Evolutionary conservation across 2,329 filamentous ascomycete genomes (phyloP).

Genomic region (Ophiocordyceps unilateralis): DNA sequence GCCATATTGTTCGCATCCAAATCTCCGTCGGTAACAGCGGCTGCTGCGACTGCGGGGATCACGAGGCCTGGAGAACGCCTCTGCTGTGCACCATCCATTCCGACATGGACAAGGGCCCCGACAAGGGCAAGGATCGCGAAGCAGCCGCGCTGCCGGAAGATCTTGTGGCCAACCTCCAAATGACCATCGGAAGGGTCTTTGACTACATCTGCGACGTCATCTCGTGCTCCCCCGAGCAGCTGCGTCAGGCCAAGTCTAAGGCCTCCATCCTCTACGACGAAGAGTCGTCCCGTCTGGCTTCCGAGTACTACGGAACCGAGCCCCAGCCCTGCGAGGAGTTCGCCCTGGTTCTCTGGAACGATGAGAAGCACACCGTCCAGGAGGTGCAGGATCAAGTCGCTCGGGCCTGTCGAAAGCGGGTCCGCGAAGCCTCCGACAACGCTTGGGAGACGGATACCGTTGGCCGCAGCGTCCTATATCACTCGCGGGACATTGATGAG

Average conservation of each 20-base stretch:
- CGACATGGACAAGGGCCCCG: conserved; percentile 27
- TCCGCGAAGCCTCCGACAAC: conserved; percentile 50
- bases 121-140: conserved; percentile 45
- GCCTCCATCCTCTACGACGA: conserved; percentile 73
- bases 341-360: conserved; percentile 84
- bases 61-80: conserved; percentile 80
- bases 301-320: conserved; percentile 49
- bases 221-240: conserved; percentile 90
- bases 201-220: conserved; percentile 98
- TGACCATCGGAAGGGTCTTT: conserved; percentile 69
- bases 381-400: conserved; percentile 86
- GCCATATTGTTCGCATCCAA: conserved; percentile 77
- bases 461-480: conserved; percentile 71
- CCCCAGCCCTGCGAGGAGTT: conserved; percentile 40
- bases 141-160: conserved; percentile 51
- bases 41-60: conserved; percentile 93
- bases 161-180: conserved; percentile 58
- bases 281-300: conserved; percentile 54
- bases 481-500: conserved; percentile 51
- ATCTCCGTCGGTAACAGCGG: conserved; percentile 84
- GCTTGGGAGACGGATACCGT: conserved; percentile 82
- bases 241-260: conserved; percentile 69
- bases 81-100: conserved; percentile 91
- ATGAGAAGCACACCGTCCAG: conserved; percentile 91
- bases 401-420: conserved; percentile 63